phyloP scores from a whole-genome alignment of 2,329 filamentous ascomycete species.

The Arthrobotrys megalospora region DNA sequence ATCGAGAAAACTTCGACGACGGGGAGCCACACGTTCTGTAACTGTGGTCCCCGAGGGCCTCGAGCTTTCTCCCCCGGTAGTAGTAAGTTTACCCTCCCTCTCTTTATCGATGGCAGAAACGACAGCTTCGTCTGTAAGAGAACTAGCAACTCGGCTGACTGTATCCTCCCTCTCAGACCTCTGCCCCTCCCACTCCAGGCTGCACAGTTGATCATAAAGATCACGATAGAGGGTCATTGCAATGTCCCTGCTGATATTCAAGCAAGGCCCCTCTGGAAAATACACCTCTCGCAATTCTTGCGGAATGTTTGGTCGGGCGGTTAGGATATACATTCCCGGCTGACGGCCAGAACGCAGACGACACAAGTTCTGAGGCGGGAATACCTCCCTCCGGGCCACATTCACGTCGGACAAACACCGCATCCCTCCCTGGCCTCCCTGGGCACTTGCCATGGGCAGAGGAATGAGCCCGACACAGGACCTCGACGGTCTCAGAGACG shows the following conservation, averaged over 20 bases:
- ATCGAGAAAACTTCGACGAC: background rate
- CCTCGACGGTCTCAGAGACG: background rate
- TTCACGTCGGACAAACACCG: background rate
- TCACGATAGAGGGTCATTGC: slow-evolving; percentile 12
- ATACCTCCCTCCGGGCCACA: background rate
- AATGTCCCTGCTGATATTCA: slow-evolving; percentile 7
- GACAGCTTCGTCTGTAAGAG: background rate
- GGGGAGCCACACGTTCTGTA: background rate
- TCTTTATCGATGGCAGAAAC: background rate
- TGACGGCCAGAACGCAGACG: background rate
- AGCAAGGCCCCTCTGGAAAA: slow-evolving; percentile 5
- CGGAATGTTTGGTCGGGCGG: background rate
- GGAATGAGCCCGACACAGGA: slow-evolving; percentile 1
- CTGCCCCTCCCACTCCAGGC: background rate
- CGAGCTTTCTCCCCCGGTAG: background rate
- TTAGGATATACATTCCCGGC: background rate
- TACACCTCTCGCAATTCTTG: slow-evolving; percentile 4
- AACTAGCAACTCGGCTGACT: background rate
- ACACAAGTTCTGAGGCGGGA: slow-evolving; percentile 33
- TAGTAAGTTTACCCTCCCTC: background rate
- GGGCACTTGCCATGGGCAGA: background rate
- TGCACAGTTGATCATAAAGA: background rate
- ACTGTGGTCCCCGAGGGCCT: background rate
- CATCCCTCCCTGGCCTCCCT: slow-evolving; percentile 2
- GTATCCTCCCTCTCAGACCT: too few species aligned